Evolutionary conservation across 768 basidiomycete species (phyloP), one percentile per base, ranked within the genome.

Genomic region (Dictyophora rubrovolvata): DNA sequence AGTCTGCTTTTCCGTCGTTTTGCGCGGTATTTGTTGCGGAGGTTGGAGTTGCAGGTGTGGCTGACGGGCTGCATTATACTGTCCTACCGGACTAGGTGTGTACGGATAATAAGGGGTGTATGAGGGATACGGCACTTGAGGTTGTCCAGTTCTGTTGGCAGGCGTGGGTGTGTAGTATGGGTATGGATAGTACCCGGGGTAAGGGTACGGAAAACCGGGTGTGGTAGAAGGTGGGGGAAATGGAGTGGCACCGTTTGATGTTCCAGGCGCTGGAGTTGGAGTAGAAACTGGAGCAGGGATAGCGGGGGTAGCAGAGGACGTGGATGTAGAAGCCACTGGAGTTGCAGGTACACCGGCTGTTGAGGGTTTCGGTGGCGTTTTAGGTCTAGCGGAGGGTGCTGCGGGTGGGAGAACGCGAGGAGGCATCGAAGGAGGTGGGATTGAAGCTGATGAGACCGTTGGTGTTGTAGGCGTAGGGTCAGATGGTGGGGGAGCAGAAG

Each of bases 1-100:
- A 6, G 79, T 70, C 1, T 83, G 77, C 10, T 74, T 80, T 65
- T 84, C 81, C 8, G 65, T 74, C 22, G 23, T 54, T 51, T 59
- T 55, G n/a, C 55, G 60, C 28, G 60, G 16, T 36, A 50, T n/a
- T 23, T 74, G 73, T 52, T 69, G 65, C 9, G 69, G 62, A n/a
- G 66, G 60, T 20, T 63, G 48, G 46, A 22, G 65, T n/a, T 53
- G 55, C 54, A 60, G 52, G n/a, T 54, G 58, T 48, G 58, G 53
- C 49, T 61, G 54, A 23, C 36, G 63, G 4, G 42, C 12, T n/a
- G n/a, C 14, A 12, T 9, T 42, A 42, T 42, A 42, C 16, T 55
- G 54, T 55, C 36, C 20, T 16, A 42, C 47, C 50, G 47, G 57
- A 23, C 48, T 42, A 12, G 49, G 57, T 21, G 36, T 48, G 50